Base-by-base conservation (phyloP, 2,329 filamentous ascomycete species). In the Akanthomyces lecanii region DNA sequence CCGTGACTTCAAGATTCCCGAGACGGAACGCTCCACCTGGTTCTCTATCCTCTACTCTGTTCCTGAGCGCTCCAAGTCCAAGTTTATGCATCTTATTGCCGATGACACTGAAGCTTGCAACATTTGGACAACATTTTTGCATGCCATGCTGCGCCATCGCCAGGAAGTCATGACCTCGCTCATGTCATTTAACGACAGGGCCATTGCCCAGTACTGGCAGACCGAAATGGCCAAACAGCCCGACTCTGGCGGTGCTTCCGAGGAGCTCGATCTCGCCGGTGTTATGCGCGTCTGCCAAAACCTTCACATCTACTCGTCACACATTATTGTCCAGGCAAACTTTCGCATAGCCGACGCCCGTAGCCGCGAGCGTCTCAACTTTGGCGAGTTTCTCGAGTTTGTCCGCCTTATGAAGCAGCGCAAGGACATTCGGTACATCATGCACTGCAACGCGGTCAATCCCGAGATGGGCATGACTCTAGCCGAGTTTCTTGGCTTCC, bases 131-230 rank as follows among this genome's bases (percentile, higher is more conserved):
- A 85, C 85, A 18, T 94, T 92, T 2, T 82, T 99, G 16, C 89
- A 96, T 64, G 86, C 88, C 58, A 89, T 98, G 67, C 89, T 91
- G 47, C 89, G 89, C 68, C 91, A 96, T 71, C 87, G 95, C 61
- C 92, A 96, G 66, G 90, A 93, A 61, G 85, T 95, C 69, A 96
- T 98, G 89, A 88, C 91, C 14, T 95, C 92, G 6, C 78, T 99
- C 63, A 91, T 94, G 75, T 87, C 91, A 5, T 96, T 93, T 72
- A 88, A 90, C 67, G 88, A 96, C 71, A 89, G 89, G 67, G 92
- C 91, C 54, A 85, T 97, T 59, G 87, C 87, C 61, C 85, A 87
- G 53, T 93, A 96, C 75, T 99, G 95, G 95, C 85, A 88, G 65
- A 87, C 85, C 51, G 92, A 96, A 73, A 95, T 96, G 86, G 81